Conservation (phyloP, 1,284 basidiomycete genomes). For the Sanghuangporus baumii region DNA sequence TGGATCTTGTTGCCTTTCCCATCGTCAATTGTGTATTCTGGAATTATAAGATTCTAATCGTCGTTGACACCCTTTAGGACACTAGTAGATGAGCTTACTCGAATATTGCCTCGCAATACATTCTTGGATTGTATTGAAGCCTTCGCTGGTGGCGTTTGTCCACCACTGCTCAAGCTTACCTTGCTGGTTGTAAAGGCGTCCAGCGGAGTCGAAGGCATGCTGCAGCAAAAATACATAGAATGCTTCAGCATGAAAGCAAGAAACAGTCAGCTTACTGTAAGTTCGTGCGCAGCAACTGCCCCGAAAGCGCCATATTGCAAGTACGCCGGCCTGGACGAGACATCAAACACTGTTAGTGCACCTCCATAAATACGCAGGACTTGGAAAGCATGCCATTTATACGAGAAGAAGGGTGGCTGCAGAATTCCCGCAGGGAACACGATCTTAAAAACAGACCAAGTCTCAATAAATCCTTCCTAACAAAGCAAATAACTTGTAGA, state of each 20-base stretch:
- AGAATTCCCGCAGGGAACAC: conserved; percentile 97
- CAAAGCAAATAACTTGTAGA: neutral
- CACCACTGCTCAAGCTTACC: conserved; percentile 87
- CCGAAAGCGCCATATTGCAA: conserved; percentile 91
- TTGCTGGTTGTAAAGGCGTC: conserved; percentile 74
- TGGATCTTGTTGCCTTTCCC: conserved; percentile 79
- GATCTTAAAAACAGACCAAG: conserved; percentile 48
- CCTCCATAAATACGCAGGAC: neutral
- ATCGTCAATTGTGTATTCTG: conserved; percentile 79
- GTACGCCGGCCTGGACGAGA: conserved; percentile 67
- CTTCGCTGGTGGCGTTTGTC: conserved; percentile 78
- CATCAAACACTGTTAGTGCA: too few relatives aligned
- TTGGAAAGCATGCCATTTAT: conserved; percentile 57
- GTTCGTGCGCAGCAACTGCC: conserved; percentile 83
- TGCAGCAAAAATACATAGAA: conserved; percentile 26
- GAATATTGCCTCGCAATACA: conserved; percentile 91
- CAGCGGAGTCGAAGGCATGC: conserved; percentile 93
- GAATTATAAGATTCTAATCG: neutral
- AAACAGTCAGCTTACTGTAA: conserved; percentile 50
- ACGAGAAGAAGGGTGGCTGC: conserved; percentile 87
- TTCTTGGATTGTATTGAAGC: conserved; percentile 78
- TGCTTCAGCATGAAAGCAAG: neutral
- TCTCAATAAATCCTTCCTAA: neutral
- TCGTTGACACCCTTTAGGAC: neutral
- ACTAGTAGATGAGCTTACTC: conserved; percentile 31